These are phyloP conservation scores for Linnemannia hyalina DNA, from an alignment of 192 early-diverging fungal species.

Conservation along the genomic window DNA sequence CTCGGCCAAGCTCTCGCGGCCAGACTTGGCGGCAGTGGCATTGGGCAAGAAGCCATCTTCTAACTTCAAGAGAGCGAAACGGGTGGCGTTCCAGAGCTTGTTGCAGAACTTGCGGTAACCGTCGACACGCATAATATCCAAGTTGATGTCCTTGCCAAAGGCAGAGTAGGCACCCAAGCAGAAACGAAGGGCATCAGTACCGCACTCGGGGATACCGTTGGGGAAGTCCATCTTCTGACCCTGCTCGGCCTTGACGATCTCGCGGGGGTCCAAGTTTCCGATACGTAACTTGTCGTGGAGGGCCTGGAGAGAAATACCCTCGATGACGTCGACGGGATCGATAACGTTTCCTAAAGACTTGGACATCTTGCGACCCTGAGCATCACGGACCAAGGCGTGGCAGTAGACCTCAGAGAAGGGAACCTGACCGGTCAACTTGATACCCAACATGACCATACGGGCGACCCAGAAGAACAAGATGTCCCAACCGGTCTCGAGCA, in stretches of 20 bases:
- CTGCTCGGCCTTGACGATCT: constrained; percentile 88
- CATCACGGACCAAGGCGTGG: constrained; percentile 98
- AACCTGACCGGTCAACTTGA: constrained; percentile 94
- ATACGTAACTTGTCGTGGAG: constrained; percentile 82
- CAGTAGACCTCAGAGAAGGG: constrained; percentile 97
- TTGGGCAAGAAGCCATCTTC: constrained; percentile 88
- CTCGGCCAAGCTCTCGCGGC: constrained; percentile 90
- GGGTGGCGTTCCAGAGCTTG: constrained; percentile 99
- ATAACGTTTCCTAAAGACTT: constrained; percentile 98
- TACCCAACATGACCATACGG: constrained; percentile 99
- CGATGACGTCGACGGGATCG: constrained; percentile 96
- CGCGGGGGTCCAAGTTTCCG: constrained; percentile 92
- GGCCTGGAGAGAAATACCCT: constrained; percentile 86
- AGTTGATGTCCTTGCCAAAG: constrained; percentile 88
- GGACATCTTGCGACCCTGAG: constrained; percentile 98
- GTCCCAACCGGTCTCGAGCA: constrained; percentile 98
- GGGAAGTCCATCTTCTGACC: constrained; percentile 93
- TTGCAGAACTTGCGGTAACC: constrained; percentile 99
- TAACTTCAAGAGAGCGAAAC: constrained; percentile 96
- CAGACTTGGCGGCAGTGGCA: constrained; percentile 68
- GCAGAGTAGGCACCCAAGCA: constrained; percentile 84
- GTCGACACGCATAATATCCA: constrained; percentile 96
- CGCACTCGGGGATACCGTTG: constrained; percentile 97
- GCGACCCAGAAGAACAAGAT: constrained; percentile 99
- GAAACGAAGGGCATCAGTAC: constrained; percentile 95